These are phyloP conservation scores for Pogostemon cablin DNA, from an alignment of 257 asterid genomes.

Conservation along the genomic window DNA sequence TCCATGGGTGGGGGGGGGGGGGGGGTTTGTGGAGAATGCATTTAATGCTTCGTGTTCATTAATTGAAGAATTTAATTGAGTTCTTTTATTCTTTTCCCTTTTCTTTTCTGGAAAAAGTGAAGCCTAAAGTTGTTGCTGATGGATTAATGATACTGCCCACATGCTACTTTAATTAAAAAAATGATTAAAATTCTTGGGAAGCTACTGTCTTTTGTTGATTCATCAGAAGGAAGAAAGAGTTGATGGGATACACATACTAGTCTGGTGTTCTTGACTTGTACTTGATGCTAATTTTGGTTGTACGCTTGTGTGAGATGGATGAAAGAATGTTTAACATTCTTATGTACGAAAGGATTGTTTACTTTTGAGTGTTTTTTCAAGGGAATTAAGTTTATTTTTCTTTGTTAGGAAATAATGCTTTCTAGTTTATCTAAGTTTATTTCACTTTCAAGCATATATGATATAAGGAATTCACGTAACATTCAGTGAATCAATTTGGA, in stretches of 20 bases:
- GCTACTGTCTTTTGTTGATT: conserved; percentile 6
- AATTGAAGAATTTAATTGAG: conserved; percentile 1
- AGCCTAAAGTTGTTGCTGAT: conserved; percentile 13
- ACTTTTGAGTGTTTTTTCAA: not conserved
- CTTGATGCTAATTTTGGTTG: conserved; percentile 22
- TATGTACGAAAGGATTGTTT: not conserved
- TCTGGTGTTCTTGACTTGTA: not conserved
- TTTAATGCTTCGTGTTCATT: conserved; percentile 34
- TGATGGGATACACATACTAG: not conserved
- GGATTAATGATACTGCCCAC: conserved; percentile 3
- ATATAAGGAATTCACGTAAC: not conserved
- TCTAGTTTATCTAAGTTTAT: not conserved
- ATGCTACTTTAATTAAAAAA: no score
- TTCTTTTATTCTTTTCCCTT: not conserved
- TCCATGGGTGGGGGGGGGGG: no score
- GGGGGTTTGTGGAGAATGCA: not conserved
- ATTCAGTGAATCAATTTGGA: no score
- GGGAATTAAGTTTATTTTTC: not conserved
- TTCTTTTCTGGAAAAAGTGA: conserved; percentile 16
- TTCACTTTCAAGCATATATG: not conserved
- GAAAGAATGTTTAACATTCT: not conserved
- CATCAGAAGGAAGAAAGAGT: not conserved
- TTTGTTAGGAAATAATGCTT: not conserved
- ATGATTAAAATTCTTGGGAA: not conserved
- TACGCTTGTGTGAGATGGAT: conserved; percentile 4